Evolutionary conservation across 2,329 filamentous ascomycete species (phyloP).

Genomic region (Talaromyces funiculosus): DNA sequence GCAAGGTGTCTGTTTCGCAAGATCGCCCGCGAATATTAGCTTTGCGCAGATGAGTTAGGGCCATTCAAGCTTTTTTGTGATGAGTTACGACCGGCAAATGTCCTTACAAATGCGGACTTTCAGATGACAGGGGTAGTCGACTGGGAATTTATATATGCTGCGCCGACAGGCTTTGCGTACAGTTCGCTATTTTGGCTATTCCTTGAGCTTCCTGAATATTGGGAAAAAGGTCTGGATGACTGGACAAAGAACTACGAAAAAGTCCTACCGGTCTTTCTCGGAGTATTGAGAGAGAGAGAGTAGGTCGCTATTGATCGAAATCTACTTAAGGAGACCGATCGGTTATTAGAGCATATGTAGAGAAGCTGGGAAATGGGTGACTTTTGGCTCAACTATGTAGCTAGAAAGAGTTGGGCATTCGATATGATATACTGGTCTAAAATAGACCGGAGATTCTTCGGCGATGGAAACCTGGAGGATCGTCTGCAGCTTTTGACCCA

Average conservation of each 20-base stretch:
- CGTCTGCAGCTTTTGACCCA: too few species aligned
- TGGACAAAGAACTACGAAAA: slow-evolving; percentile 10
- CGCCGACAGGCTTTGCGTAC: slow-evolving; percentile 16
- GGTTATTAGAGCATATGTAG: too few species aligned
- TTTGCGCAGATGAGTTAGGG: slow-evolving; percentile 20
- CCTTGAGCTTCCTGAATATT: background rate
- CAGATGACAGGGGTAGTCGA: slow-evolving; percentile 21
- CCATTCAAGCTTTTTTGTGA: slow-evolving; percentile 24
- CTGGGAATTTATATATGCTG: slow-evolving; percentile 27
- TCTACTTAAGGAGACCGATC: too few species aligned
- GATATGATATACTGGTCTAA: slow-evolving; percentile 23
- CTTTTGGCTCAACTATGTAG: slow-evolving; percentile 21
- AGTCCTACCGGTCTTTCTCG: slow-evolving; percentile 17
- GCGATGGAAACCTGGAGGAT: background rate
- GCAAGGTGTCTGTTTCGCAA: slow-evolving; percentile 20
- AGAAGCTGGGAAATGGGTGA: slow-evolving; percentile 16
- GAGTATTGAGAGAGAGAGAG: slow-evolving; percentile 9
- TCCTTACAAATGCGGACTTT: slow-evolving; percentile 14
- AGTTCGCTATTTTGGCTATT: background rate
- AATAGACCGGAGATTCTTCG: slow-evolving; percentile 23
- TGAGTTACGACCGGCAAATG: slow-evolving; percentile 24
- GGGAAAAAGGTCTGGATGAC: background rate
- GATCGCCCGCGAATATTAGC: slow-evolving; percentile 15
- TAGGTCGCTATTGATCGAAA: slow-evolving; percentile 6
- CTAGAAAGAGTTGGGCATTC: slow-evolving; percentile 22